phyloP scores from a whole-genome alignment of 1,139 yeast genomes.

The Saccharomycopsis phalli region DNA sequence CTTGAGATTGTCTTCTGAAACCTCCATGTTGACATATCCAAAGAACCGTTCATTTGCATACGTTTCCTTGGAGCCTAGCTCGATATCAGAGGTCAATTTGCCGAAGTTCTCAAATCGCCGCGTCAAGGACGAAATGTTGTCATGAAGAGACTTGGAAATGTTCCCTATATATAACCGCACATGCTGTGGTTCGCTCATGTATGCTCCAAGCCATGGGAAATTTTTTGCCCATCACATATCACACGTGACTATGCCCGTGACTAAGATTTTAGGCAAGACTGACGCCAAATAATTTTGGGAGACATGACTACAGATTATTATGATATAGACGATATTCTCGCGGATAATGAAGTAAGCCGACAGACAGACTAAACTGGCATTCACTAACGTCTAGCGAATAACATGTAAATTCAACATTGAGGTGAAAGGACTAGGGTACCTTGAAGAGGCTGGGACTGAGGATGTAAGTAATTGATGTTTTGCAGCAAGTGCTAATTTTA shows the following conservation, averaged over 20 bases:
- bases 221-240: not conserved
- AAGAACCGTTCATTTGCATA: conserved; percentile 42
- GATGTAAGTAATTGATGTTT: conserved; percentile 24
- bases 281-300: not conserved
- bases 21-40: conserved; percentile 56
- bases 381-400: conserved; percentile 38
- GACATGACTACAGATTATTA: conserved; percentile 41
- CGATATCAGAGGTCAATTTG: conserved; percentile 32
- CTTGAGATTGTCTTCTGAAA: conserved; percentile 37
- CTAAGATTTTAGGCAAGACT: not conserved
- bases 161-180: conserved; percentile 40
- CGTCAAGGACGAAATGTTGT: conserved; percentile 29
- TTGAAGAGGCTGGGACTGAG: conserved; percentile 75
- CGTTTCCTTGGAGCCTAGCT: conserved; percentile 36
- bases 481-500: conserved; percentile 21
- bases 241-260: not conserved
- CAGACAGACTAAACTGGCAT: not conserved
- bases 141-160: conserved; percentile 33
- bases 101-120: conserved; percentile 45
- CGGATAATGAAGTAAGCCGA: conserved; percentile 46
- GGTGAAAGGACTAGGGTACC: conserved; percentile 78
- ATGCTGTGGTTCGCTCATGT: not conserved
- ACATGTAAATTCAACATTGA: conserved; percentile 73
- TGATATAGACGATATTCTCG: conserved; percentile 80
- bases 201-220: not conserved